Base-by-base conservation (phyloP, 805 yeast species). In the Deakozyma indianensis region DNA sequence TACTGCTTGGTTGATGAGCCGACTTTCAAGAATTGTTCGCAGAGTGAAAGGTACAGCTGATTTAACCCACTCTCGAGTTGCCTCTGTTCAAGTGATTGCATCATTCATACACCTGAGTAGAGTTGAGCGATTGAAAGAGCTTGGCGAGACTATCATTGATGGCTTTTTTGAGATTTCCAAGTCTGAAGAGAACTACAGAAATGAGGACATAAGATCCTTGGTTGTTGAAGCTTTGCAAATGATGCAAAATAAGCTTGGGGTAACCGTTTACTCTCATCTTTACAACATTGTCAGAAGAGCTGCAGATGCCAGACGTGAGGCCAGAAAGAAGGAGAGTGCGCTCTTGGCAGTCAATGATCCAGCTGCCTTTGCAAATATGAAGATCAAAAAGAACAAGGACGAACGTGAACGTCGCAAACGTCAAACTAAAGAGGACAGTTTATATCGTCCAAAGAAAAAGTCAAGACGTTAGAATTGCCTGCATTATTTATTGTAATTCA, bases 261-360 rank as follows among this genome's bases (percentile, higher is more conserved):
- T 79, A 5, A 71, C 87, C 0, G 78, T 71, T 22, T 90, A 80
- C 57, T 73, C 84, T 11, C 60, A 66, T 20, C 63, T 75, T 1
- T 81, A 79, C 56, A 66, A 83, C 1, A 66, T 66, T 41, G 92
- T 86, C n/a, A 76, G 77, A 57, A 75, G 71, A 51, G 55, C 56
- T 16, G 80, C 88, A 22, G 64, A 62, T 23, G 66, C 67, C 28
- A 75, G 85, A 60, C 74, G 96, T 56, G 72, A 73, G 48, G 94
- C 85, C 43, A 76, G 96, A 62, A 77, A 71, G 57, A 73, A 83
- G 0, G 80, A 79, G 57, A 71, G 87, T 47, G 82, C 94, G 0
- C 79, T 82, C 48, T 64, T 85, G 58, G 82, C 86, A 2, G 69
- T 88, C 9, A 73, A 71, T 20, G 83, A 81, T 3, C 97, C 97